Percentiles rank a stretch among this genome's conserved stretches.
phyloP scores from a whole-genome alignment of 176 grass and related monocot species.

The Miscanthus lutarioriparius region DNA sequence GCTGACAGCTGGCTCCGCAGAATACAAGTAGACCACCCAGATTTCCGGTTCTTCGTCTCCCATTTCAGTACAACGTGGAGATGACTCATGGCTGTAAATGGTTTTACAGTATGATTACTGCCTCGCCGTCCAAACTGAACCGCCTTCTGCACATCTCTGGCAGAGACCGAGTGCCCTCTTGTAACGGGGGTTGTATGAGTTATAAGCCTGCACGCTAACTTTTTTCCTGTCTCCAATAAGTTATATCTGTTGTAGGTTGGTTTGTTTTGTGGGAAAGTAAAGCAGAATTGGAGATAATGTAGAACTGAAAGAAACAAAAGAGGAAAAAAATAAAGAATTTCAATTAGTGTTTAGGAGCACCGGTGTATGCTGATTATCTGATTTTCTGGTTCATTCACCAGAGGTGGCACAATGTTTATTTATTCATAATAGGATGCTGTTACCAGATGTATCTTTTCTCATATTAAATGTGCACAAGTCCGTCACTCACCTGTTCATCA shows the following conservation, averaged over 20 bases:
- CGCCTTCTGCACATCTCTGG: neutral
- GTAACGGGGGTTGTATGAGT: slow-evolving; percentile 38
- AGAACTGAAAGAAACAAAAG: slow-evolving; percentile 17
- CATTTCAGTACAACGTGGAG: slow-evolving; percentile 57
- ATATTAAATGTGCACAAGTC: neutral
- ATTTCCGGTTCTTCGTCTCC: slow-evolving; percentile 68
- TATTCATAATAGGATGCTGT: neutral
- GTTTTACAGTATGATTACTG: slow-evolving; percentile 18
- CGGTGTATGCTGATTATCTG: neutral
- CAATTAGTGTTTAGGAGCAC: neutral
- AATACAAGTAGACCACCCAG: slow-evolving; percentile 78
- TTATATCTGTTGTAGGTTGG: slow-evolving; percentile 33
- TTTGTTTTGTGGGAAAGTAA: slow-evolving; percentile 33
- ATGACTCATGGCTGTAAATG: slow-evolving; percentile 65
- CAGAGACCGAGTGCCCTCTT: slow-evolving; percentile 26
- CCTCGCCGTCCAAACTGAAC: slow-evolving; percentile 21
- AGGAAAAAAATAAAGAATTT: neutral
- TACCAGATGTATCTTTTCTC: too few species aligned
- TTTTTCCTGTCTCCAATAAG: slow-evolving; percentile 28
- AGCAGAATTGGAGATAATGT: slow-evolving; percentile 43
- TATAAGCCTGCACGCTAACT: slow-evolving; percentile 20
- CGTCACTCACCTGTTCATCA: neutral
- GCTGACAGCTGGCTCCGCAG: slow-evolving; percentile 71
- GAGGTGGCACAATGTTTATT: too few species aligned
- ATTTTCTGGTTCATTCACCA: neutral